These are phyloP conservation scores for Rhizophagus sp. DNA, from an alignment of 192 early-diverging fungal species.

Conservation along the genomic window DNA sequence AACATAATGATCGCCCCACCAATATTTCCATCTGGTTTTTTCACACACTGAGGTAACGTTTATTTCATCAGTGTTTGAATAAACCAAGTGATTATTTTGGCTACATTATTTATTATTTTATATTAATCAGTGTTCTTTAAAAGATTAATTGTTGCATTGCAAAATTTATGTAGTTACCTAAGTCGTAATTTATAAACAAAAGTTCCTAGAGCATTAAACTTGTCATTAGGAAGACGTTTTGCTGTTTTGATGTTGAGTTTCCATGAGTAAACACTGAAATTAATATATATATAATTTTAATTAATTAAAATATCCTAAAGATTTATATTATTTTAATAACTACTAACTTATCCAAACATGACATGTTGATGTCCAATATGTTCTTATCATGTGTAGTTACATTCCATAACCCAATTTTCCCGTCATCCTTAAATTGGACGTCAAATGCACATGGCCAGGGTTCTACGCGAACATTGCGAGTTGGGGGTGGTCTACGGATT, in stretches of 20 bases:
- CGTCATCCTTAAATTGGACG: slow-evolving; percentile 35
- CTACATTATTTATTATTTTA: background rate
- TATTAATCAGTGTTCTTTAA: background rate
- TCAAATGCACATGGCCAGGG: slow-evolving; percentile 9
- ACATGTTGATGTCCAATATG: slow-evolving; percentile 33
- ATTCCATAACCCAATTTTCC: slow-evolving; percentile 40
- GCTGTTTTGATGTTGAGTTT: slow-evolving; percentile 35
- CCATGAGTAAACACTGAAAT: slow-evolving; percentile 43
- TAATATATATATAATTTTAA: background rate
- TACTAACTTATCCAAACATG: slow-evolving; percentile 38
- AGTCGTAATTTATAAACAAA: slow-evolving; percentile 36
- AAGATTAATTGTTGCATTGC: background rate
- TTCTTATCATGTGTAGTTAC: slow-evolving; percentile 35
- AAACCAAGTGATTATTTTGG: slow-evolving; percentile 33
- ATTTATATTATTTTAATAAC: background rate
- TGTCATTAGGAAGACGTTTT: slow-evolving; percentile 31
- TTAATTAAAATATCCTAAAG: background rate
- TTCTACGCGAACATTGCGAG: background rate
- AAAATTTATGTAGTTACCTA: slow-evolving; percentile 24
- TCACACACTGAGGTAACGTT: slow-evolving; percentile 31
- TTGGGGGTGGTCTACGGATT: background rate
- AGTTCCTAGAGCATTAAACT: slow-evolving; percentile 34
- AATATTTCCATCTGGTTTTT: slow-evolving; percentile 42
- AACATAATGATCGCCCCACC: slow-evolving; percentile 40
- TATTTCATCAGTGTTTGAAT: slow-evolving; percentile 34